phyloP scores from a whole-genome alignment of 1,139 yeast genomes.

The Geotrichum europaeum region DNA sequence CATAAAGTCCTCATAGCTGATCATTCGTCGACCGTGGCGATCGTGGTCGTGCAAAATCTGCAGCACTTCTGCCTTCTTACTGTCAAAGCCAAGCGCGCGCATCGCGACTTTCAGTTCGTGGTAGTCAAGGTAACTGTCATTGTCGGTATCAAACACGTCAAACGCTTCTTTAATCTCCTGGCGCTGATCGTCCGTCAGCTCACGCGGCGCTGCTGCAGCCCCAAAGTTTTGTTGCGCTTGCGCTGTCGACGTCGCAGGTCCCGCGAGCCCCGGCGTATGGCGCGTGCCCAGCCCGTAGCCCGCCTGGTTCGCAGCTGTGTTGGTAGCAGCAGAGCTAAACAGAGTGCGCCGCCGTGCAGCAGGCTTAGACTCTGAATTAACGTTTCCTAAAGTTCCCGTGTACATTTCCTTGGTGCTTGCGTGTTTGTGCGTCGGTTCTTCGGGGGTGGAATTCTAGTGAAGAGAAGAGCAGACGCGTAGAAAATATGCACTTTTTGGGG shows the following conservation, averaged over 20 bases:
- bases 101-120: constrained; percentile 91
- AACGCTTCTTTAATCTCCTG: constrained; percentile 94
- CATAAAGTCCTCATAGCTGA: constrained; percentile 77
- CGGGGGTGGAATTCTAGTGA: neutral
- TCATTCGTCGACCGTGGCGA: constrained; percentile 62
- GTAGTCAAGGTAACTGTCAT: constrained; percentile 83
- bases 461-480: neutral
- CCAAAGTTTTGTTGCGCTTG: neutral
- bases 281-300: constrained; percentile 1
- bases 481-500: neutral
- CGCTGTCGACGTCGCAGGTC: constrained; percentile 1
- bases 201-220: constrained; percentile 30
- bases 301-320: neutral
- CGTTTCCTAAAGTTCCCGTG: neutral
- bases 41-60: constrained; percentile 79
- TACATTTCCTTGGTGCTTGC: constrained; percentile 5
- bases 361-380: constrained; percentile 13
- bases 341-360: constrained; percentile 8
- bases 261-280: neutral
- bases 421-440: neutral
- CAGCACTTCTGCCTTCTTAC: constrained; percentile 71
- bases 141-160: constrained; percentile 84
- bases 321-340: constrained; percentile 2
- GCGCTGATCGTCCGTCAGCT: constrained; percentile 80
- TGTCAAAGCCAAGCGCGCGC: constrained; percentile 89